phyloP scores from a whole-genome alignment of 352 stramenopile species.

The Pythium apleroticum region DNA sequence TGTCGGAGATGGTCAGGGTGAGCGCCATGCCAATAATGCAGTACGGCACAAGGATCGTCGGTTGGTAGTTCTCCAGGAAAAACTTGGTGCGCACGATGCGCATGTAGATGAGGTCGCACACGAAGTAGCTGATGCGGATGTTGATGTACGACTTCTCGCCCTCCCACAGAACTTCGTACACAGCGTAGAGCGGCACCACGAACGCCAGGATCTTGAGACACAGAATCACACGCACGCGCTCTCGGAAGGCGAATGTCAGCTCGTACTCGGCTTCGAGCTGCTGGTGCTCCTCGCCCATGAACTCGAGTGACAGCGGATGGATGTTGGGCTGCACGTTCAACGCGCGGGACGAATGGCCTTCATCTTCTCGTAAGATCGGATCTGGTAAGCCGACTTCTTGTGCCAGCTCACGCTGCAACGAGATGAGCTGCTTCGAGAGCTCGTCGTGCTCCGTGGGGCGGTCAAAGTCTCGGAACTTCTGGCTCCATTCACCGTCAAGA shows the following conservation, averaged over 20 bases:
- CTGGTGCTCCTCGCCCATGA: conserved; percentile 84
- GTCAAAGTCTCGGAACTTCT: conserved; percentile 82
- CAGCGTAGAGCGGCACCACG: conserved; percentile 68
- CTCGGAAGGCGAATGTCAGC: conserved; percentile 67
- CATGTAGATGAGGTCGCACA: conserved; percentile 75
- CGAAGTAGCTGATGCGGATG: conserved; percentile 66
- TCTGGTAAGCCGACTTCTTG: conserved; percentile 75
- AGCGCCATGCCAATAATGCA: conserved; percentile 71
- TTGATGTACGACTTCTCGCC: conserved; percentile 56
- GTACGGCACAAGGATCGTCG: conserved; percentile 69
- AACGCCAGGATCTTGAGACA: conserved; percentile 71
- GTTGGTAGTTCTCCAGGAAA: conserved; percentile 79
- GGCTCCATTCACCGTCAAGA: conserved; percentile 73
- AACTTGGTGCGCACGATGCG: conserved; percentile 58
- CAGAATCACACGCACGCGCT: conserved; percentile 62
- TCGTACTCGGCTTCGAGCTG: conserved; percentile 77
- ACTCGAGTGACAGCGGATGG: conserved; percentile 77
- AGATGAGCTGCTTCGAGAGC: conserved; percentile 71
- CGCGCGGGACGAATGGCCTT: conserved; percentile 56
- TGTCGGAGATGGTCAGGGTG: conserved; percentile 82
- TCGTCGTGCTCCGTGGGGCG: conserved; percentile 75
- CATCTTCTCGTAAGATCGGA: conserved; percentile 62
- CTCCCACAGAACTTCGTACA: conserved; percentile 73
- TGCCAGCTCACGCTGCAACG: conserved; percentile 65
- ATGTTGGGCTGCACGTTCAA: conserved; percentile 68